Evolutionary conservation across 352 stramenopile genomes (phyloP), one percentile per base, ranked within the genome.

Genomic region (Peronospora belbahrii): DNA sequence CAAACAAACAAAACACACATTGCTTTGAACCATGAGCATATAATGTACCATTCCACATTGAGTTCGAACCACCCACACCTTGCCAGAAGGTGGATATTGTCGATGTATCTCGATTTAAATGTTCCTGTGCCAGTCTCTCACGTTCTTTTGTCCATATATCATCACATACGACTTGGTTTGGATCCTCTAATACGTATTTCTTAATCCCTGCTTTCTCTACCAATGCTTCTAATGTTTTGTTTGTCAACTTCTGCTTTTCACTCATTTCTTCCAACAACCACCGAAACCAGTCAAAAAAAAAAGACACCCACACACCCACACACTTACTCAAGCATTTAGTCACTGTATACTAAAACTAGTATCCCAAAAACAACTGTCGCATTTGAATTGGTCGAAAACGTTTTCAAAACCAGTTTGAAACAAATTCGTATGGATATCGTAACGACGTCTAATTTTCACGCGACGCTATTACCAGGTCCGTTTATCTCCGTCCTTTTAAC

Each of bases 361-460:
- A 27, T n/a, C n/a, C n/a, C n/a, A n/a, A n/a, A n/a, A n/a, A n/a
- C n/a, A n/a, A n/a, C n/a, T n/a, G n/a, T n/a, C n/a, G n/a, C n/a
- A n/a, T n/a, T n/a, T n/a, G n/a, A n/a, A n/a, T n/a, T n/a, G n/a
- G n/a, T n/a, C n/a, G n/a, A n/a, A n/a, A n/a, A n/a, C n/a, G n/a
- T n/a, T n/a, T n/a, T n/a, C n/a, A n/a, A n/a, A n/a, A n/a, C n/a
- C n/a, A n/a, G n/a, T n/a, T n/a, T n/a, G n/a, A n/a, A n/a, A n/a
- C n/a, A n/a, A n/a, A n/a, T n/a, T n/a, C n/a, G n/a, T n/a, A n/a
- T 43, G 22, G 22, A 47, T 30, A 47, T 34, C 44, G 79, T 93
- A 20, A 91, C 82, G 36, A 93, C 82, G 28, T 90, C 82, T 63
- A 93, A 93, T 63, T 91, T 93, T 60, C 82, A 93, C 59, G 82